phyloP scores from a whole-genome alignment of 2,329 filamentous ascomycete species.

The Cercospora canescens region DNA sequence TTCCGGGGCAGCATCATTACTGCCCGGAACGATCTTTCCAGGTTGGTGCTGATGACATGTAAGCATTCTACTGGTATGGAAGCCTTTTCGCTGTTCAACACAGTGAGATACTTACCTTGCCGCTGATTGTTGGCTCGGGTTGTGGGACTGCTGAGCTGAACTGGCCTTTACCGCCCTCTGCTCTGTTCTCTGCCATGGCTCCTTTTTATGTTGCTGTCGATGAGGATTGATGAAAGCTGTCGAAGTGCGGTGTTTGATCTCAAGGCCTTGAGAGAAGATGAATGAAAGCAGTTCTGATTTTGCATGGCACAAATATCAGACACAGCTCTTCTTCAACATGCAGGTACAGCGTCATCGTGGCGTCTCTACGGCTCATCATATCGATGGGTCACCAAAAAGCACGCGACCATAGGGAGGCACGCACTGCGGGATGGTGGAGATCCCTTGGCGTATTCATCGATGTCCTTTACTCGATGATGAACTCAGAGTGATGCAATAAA shows the following conservation, averaged over 20 bases:
- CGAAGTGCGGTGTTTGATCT: not conserved
- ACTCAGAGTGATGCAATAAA: not conserved
- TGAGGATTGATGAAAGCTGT: not conserved
- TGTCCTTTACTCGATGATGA: not conserved
- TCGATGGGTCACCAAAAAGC: constrained; percentile 1
- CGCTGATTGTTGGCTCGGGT: constrained; percentile 8
- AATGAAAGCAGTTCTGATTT: not conserved
- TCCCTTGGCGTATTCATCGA: not conserved
- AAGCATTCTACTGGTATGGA: constrained; percentile 5
- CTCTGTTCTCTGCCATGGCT: constrained; percentile 6
- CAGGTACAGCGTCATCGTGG: constrained; percentile 11
- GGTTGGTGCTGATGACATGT: constrained; percentile 57
- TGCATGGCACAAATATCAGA: not conserved
- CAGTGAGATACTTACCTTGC: not conserved
- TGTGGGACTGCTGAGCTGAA: constrained; percentile 8
- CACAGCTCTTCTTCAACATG: constrained; percentile 5
- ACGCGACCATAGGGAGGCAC: not conserved
- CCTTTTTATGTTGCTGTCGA: not conserved
- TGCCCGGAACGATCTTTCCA: constrained; percentile 54
- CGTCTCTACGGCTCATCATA: constrained; percentile 7
- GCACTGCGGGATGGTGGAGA: not conserved
- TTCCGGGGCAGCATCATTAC: constrained; percentile 61
- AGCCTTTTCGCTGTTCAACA: not conserved
- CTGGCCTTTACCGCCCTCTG: constrained; percentile 10
- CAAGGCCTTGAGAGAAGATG: not conserved